Conservation (phyloP, 768 basidiomycete species). For the Postia placenta region DNA sequence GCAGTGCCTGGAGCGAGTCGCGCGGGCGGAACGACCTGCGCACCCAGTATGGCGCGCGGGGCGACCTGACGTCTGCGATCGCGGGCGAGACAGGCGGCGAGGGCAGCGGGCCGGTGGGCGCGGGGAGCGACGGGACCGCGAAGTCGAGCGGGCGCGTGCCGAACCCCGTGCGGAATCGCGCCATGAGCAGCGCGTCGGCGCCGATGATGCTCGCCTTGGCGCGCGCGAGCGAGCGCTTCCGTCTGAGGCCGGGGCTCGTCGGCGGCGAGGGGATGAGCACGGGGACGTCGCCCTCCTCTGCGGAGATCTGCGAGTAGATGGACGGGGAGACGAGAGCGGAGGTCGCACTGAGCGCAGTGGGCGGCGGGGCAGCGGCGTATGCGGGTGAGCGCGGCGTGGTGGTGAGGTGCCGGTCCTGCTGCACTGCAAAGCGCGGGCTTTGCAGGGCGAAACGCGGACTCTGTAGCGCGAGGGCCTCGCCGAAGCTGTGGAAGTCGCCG, state of each 20-base stretch:
- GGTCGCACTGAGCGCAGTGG: not conserved
- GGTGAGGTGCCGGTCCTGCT: not conserved
- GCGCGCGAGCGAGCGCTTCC: constrained; percentile 8
- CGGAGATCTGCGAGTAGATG: constrained; percentile 1
- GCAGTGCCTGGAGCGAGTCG: not conserved
- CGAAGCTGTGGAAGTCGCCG: constrained; percentile 12
- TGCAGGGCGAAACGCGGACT: constrained; percentile 10
- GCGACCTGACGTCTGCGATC: constrained; percentile 10
- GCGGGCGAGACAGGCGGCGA: constrained; percentile 11
- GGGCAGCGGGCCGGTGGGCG: constrained; percentile 9
- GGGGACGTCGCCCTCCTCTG: not conserved
- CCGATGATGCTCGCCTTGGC: constrained; percentile 13
- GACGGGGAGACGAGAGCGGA: constrained; percentile 5
- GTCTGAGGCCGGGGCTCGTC: constrained; percentile 8
- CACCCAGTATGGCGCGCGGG: constrained; percentile 23
- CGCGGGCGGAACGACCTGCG: constrained; percentile 11
- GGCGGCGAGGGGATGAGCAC: constrained; percentile 2
- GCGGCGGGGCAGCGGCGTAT: not conserved
- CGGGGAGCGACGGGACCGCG: constrained; percentile 3
- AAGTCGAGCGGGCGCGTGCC: constrained; percentile 9
- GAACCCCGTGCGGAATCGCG: constrained; percentile 14
- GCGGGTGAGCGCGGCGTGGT: not conserved
- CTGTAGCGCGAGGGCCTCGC: constrained; percentile 6
- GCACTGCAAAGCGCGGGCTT: not conserved
- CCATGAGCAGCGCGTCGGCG: constrained; percentile 15